Base-by-base conservation (phyloP, 1,284 basidiomycete genomes). In the Heterobasidion irregulare region DNA sequence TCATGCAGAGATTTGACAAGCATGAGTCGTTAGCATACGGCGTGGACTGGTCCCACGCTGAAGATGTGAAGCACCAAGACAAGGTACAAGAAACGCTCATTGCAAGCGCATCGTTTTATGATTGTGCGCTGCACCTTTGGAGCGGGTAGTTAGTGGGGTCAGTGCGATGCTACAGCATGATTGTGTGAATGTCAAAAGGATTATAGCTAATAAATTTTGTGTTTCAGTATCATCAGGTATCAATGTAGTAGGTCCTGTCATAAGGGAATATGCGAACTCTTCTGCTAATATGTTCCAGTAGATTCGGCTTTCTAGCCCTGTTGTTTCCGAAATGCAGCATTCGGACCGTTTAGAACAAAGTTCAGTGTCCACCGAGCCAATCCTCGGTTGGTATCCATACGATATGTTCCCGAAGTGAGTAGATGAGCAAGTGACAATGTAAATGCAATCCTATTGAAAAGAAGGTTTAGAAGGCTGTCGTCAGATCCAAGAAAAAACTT, bases 81-180 rank as follows among this genome's bases (percentile, higher is more conserved):
- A 70, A 53, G 26, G 49, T 53, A 46, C 58, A 59, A 53, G 55
- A 72, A 50, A 86, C 80, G 3, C 61, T 89, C 35, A 77, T 98
- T 35, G 93, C 85, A 26, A 96, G 89, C 64, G 97, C 94, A 68
- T 98, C 95, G 15, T 99, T 99, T 70, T 99, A 99, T 68, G 96
- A 99, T 68, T 90, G 94, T 66, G 71, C 76, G 26, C 67, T 98
- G 70, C 83, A 88, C 68, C 64, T 95, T 33, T 99, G 96, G 96
- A 72, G 71, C 53, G 85, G 78, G 52, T 89, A 68, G 65, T 15
- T n/a, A 38, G 38, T 50, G 36, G 38, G 16, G 12, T 18, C 26
- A 26, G 26, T 26, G 6, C 26, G 26, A 26, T 26, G 26, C 26
- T 26, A 26, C 26, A 26, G 26, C 26, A 26, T 26, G 6, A 26